A percentile compares a stretch with the other conserved stretches of the same genome.
phyloP scores from a whole-genome alignment of 179 eudicot genomes.

The Silene noctiflora region DNA sequence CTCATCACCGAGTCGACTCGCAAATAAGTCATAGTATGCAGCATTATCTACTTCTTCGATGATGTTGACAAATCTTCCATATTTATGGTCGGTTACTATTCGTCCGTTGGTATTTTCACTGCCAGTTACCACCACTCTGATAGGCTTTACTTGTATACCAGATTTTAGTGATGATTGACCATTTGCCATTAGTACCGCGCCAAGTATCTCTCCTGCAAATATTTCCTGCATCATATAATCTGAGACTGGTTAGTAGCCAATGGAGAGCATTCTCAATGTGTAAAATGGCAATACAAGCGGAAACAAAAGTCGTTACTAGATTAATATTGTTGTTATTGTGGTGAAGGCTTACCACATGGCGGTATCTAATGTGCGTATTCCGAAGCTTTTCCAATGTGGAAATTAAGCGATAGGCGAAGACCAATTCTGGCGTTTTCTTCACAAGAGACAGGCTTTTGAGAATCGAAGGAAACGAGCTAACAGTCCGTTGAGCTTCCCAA shows the following conservation, averaged over 20 bases:
- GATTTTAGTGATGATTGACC: slow-evolving; percentile 33
- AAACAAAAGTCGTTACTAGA: neutral
- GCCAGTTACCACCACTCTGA: slow-evolving; percentile 53
- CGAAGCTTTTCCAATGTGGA: slow-evolving; percentile 43
- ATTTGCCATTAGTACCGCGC: slow-evolving; percentile 54
- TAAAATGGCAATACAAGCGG: neutral
- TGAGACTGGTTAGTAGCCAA: neutral
- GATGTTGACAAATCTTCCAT: slow-evolving; percentile 42
- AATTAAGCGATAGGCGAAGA: slow-evolving; percentile 44
- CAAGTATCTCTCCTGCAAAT: slow-evolving; percentile 75
- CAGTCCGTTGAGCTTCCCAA: slow-evolving; percentile 43
- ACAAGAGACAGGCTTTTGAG: slow-evolving; percentile 27
- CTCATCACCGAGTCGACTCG: slow-evolving; percentile 45
- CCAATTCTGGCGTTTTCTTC: slow-evolving; percentile 58
- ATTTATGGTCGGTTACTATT: slow-evolving; percentile 36
- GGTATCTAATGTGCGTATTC: slow-evolving; percentile 42
- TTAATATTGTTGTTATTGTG: neutral
- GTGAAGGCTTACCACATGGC: slow-evolving; percentile 52
- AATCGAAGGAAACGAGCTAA: slow-evolving; percentile 32
- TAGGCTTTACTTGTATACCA: slow-evolving; percentile 28
- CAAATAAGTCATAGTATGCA: slow-evolving; percentile 49
- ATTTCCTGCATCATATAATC: slow-evolving; percentile 44
- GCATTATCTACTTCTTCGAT: slow-evolving; percentile 41
- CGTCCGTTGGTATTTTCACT: slow-evolving; percentile 55
- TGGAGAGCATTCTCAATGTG: too few species aligned